Conservation (phyloP, 2,329 filamentous ascomycete species). For the Dothistroma septosporum region DNA sequence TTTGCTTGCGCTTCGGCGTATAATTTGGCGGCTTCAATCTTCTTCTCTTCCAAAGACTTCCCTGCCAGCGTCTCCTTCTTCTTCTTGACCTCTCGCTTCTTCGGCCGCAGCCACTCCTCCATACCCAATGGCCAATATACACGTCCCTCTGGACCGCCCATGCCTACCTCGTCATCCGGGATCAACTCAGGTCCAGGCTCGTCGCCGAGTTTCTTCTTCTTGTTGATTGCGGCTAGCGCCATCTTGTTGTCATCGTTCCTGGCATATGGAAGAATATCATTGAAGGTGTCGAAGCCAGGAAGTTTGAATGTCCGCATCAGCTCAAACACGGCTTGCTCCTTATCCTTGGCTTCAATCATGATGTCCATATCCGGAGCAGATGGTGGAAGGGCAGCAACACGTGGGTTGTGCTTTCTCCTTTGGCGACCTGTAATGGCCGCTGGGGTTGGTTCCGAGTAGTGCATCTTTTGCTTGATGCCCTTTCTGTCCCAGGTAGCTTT, state of each 20-base stretch:
- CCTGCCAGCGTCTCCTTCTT: conserved; percentile 46
- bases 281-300: conserved; percentile 71
- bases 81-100: conserved; percentile 64
- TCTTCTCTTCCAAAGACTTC: conserved; percentile 34
- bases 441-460: conserved; percentile 79
- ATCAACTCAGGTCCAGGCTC: conserved; percentile 43
- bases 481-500: conserved; percentile 79
- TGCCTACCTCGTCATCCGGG: conserved; percentile 66
- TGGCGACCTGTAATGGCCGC: conserved; percentile 74
- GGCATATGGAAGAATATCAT: conserved; percentile 72
- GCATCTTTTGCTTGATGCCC: conserved; percentile 88
- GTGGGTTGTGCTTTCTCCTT: conserved; percentile 76
- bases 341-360: conserved; percentile 99
- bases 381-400: conserved; percentile 75
- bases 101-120: conserved; percentile 84
- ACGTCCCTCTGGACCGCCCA: conserved; percentile 76
- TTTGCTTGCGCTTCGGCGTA: conserved; percentile 27
- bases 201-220: conserved; percentile 39
- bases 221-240: conserved; percentile 34
- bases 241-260: conserved; percentile 70
- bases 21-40: conserved; percentile 27
- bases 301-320: conserved; percentile 85
- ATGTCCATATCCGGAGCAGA: conserved; percentile 81
- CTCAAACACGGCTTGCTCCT: conserved; percentile 93
- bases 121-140: conserved; percentile 90